Base-by-base conservation (phyloP, 345 rosid genomes). In the Brassica juncea region DNA sequence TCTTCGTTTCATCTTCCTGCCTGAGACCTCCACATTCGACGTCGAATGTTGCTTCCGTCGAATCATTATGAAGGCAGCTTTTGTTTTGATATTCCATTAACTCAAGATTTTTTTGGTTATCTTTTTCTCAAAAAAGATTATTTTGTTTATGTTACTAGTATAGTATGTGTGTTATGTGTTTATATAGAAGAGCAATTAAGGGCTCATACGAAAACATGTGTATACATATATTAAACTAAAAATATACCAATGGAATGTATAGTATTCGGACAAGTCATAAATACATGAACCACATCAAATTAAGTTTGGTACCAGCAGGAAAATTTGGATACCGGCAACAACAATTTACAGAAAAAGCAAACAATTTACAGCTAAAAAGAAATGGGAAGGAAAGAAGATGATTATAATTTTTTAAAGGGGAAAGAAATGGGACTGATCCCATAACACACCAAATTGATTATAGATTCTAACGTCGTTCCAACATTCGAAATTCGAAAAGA, bases 301-400 rank as follows among this genome's bases (percentile, higher is more conserved):
- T 54, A 16, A 14, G 60, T 55, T 71, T 78, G 55, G 68, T 79
- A 73, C 61, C 35, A 72, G 61, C 62, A 67, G 35, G 68, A 31
- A 8, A 59, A 30, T 28, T 39, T 14, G 3, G 42, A 70, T 77
- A 70, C 97, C 63, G 12, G 63, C 55, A 77, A 70, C 52, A 55
- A 16, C 59, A 19, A 6, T 16, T 6, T 8, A 55, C 6, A 16
- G 11, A 7, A 55, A 52, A 55, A 7, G 60, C 60, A 55, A 55
- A 55, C 10, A 1, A 6, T n/a, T n/a, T 16, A 16, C 25, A 16
- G 8, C 16, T 0, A 14, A 49, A 54, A 23, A 52, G 34, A 31
- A 31, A 31, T 31, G 34, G 5, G 34, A 23, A 23, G 25, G 25
- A 23, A 23, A 23, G 25, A 23, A 23, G 25, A 23, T 23, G 25